Base-by-base conservation (phyloP, 192 early-diverging fungal genomes). In the Cladochytrium replicatum region DNA sequence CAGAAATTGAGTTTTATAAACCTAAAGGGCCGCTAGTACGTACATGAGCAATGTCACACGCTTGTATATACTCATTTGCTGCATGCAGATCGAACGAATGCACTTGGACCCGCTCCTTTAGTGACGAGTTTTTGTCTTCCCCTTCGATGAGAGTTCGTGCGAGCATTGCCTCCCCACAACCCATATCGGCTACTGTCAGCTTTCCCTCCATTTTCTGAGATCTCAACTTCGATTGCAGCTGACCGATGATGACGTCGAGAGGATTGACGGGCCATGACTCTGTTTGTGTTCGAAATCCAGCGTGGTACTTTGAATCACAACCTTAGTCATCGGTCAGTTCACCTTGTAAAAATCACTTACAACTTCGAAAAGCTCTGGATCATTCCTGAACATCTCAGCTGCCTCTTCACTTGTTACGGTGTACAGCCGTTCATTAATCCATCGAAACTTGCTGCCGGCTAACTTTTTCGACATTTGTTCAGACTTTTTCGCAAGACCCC, bases 341-440 rank as follows among this genome's bases (percentile, higher is more conserved):
- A 53, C 13, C 9, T 47, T 17, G 7, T 19, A 41, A 43, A 49
- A 19, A 23, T 2, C 25, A 25, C 52, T 50, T 61, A 83, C 80
- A 58, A 91, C 85, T 29, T 86, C 82, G 73, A 96, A 99, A n/a
- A 89, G 64, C 46, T 85, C 81, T 0, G 91, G 91, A 31, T 90
- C 80, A 32, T 83, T 64, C 50, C 80, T 75, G 52, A 97, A 89
- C 27, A 95, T 63, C 8, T 72, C 53, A 46, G 81, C 83, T 0
- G 88, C 81, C 9, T 84, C 74, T 19, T 77, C 61, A 27, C 89
- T 85, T 0, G 74, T 74, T 11, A 84, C 82, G 8, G 92, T 97
- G 64, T 99, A 99, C 23, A 99, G 77, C 32, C 85, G 59, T 64
- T 99, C 96, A 66, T 99, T 99, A 57, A 99, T 72, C 85, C 87